Evolutionary conservation across 148 eudicot species (phyloP).

Genomic region (Hydrangea macrophylla): DNA sequence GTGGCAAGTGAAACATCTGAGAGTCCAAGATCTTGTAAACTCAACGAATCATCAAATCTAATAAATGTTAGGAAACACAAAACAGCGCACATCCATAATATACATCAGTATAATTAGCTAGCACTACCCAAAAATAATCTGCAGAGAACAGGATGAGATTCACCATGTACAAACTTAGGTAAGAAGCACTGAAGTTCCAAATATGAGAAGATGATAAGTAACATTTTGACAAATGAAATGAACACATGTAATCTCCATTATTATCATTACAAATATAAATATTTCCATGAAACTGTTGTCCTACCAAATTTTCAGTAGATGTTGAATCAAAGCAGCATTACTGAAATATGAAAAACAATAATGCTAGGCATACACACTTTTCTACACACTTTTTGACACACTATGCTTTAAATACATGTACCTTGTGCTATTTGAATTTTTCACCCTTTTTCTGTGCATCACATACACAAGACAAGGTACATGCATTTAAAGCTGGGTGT

Average conservation of each 20-base stretch:
- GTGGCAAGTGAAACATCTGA: conserved; percentile 83
- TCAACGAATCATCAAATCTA: conserved; percentile 75
- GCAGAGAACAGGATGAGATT: neutral
- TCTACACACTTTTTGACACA: too few species aligned
- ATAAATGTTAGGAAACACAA: conserved; percentile 38
- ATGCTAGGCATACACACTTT: neutral
- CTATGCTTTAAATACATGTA: too few species aligned
- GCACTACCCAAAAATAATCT: neutral
- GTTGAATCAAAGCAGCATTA: neutral
- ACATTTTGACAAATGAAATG: neutral
- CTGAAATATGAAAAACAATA: neutral
- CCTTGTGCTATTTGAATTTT: too few species aligned
- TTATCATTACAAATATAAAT: neutral
- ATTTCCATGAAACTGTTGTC: neutral
- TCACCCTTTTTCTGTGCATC: too few species aligned
- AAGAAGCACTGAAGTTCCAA: neutral
- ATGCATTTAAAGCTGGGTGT: too few species aligned
- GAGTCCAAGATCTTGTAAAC: conserved; percentile 72
- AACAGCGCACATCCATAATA: neutral
- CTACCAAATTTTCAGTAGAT: neutral
- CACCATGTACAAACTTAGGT: neutral
- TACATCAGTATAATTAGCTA: neutral
- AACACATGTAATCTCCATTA: neutral
- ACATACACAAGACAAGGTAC: neutral
- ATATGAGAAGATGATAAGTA: neutral